phyloP scores from a whole-genome alignment of 2,329 filamentous ascomycete genomes.

The Microascus cirrosus region DNA sequence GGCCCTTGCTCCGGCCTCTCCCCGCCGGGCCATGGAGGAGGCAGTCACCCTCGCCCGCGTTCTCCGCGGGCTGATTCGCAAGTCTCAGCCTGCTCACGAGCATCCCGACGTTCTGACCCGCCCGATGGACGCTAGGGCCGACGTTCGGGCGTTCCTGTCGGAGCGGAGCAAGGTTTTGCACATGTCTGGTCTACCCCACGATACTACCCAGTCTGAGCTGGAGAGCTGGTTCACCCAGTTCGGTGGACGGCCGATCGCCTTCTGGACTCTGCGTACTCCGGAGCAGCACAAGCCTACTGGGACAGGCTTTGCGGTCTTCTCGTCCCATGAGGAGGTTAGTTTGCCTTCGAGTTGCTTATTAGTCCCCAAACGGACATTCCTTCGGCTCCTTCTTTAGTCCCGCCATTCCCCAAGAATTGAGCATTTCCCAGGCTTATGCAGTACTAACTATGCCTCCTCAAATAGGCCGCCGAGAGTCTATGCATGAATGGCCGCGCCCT shows the following conservation, averaged over 20 bases:
- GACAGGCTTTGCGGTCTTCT: conserved; percentile 96
- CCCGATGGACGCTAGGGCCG: conserved; percentile 92
- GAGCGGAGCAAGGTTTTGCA: conserved; percentile 97
- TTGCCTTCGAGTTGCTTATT: not conserved
- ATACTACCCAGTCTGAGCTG: conserved; percentile 95
- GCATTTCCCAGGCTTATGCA: not conserved
- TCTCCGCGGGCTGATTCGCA: conserved; percentile 82
- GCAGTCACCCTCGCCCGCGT: conserved; percentile 89
- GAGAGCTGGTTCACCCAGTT: conserved; percentile 99
- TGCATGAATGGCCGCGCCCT: conserved; percentile 98
- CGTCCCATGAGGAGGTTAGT: conserved; percentile 94
- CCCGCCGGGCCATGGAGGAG: conserved; percentile 94
- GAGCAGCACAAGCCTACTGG: conserved; percentile 99
- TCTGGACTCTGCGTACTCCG: conserved; percentile 95
- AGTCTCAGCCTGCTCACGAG: conserved; percentile 87
- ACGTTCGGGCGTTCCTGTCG: conserved; percentile 89
- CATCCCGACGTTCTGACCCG: conserved; percentile 90
- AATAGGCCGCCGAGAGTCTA: conserved; percentile 88
- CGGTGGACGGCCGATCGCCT: conserved; percentile 92
- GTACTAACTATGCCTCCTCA: not conserved
- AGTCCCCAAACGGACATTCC: not conserved
- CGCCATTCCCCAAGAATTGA: too few species aligned
- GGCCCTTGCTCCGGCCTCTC: conserved; percentile 87
- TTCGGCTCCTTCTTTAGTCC: conserved; percentile 2
- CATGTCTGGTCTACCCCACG: conserved; percentile 93